A percentile compares a stretch with the other conserved stretches of the same genome.
phyloP scores from a whole-genome alignment of 345 rosid species.

The Conringia planisiliqua region DNA sequence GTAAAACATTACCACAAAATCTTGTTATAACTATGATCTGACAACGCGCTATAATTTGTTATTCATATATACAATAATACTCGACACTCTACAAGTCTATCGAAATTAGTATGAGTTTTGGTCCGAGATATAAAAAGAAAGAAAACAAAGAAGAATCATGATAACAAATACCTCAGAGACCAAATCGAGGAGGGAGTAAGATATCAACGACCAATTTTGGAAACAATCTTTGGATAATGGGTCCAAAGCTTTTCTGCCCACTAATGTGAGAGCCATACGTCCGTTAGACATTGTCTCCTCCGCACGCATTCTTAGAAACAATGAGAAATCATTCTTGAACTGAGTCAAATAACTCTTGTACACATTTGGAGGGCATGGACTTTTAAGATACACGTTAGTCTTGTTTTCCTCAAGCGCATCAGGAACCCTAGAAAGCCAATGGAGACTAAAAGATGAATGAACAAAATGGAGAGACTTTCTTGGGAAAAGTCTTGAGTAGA shows the following conservation, averaged over 20 bases:
- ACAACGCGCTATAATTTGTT: too few species aligned
- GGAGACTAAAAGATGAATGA: slow-evolving; percentile 40
- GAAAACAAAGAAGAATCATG: background rate
- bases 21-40: background rate
- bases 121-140: too few species aligned
- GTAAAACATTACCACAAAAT: too few species aligned
- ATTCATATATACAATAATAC: too few species aligned
- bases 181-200: slow-evolving; percentile 31
- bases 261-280: slow-evolving; percentile 29
- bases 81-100: too few species aligned
- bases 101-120: too few species aligned
- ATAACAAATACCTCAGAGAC: slow-evolving; percentile 24
- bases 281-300: slow-evolving; percentile 39
- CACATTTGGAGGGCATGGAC: slow-evolving; percentile 30
- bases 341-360: slow-evolving; percentile 33
- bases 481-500: slow-evolving; percentile 31
- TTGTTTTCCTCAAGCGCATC: slow-evolving; percentile 24
- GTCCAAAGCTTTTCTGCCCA: slow-evolving; percentile 30
- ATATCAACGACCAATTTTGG: slow-evolving; percentile 5
- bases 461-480: slow-evolving; percentile 27
- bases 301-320: slow-evolving; percentile 33
- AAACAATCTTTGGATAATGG: slow-evolving; percentile 19
- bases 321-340: slow-evolving; percentile 41
- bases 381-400: slow-evolving; percentile 13
- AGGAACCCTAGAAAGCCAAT: slow-evolving; percentile 37